Percentiles rank a stretch among this genome's conserved stretches.
These are phyloP conservation scores for Pholiota microspora DNA, from an alignment of 768 basidiomycete genomes.

Conservation along the genomic window DNA sequence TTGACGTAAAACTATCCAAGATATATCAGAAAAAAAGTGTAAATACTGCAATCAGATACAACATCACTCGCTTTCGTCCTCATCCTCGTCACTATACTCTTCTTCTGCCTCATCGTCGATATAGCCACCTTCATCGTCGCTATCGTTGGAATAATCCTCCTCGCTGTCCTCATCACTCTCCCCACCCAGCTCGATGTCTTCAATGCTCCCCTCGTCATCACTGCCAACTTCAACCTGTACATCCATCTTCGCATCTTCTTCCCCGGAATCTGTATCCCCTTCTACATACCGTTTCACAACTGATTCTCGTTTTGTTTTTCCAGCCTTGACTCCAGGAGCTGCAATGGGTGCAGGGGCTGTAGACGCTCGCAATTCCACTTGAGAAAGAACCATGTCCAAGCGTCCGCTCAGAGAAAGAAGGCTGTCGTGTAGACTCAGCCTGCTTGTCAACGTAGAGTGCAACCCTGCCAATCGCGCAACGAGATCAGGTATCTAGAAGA, in stretches of 20 bases:
- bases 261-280: constrained; percentile 64
- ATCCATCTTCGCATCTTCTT: constrained; percentile 57
- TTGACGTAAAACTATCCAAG: neutral
- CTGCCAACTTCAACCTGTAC: constrained; percentile 68
- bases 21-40: neutral
- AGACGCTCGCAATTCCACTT: constrained; percentile 88
- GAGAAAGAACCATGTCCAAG: constrained; percentile 90
- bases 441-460: constrained; percentile 75
- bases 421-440: constrained; percentile 81
- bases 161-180: constrained; percentile 60
- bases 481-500: constrained; percentile 82
- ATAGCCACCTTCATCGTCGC: constrained; percentile 46
- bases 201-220: constrained; percentile 63
- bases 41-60: neutral
- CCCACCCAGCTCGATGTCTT: constrained; percentile 74
- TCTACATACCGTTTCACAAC: constrained; percentile 64
- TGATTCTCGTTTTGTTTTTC: constrained; percentile 29
- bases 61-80: constrained; percentile 51
- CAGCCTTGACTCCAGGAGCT: constrained; percentile 35
- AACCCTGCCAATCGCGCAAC: constrained; percentile 84
- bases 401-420: constrained; percentile 85
- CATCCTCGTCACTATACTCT: constrained; percentile 42
- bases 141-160: constrained; percentile 53
- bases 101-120: constrained; percentile 68
- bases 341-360: constrained; percentile 56